phyloP scores from a whole-genome alignment of 345 rosid species.

The Aquilaria yunnanensis region DNA sequence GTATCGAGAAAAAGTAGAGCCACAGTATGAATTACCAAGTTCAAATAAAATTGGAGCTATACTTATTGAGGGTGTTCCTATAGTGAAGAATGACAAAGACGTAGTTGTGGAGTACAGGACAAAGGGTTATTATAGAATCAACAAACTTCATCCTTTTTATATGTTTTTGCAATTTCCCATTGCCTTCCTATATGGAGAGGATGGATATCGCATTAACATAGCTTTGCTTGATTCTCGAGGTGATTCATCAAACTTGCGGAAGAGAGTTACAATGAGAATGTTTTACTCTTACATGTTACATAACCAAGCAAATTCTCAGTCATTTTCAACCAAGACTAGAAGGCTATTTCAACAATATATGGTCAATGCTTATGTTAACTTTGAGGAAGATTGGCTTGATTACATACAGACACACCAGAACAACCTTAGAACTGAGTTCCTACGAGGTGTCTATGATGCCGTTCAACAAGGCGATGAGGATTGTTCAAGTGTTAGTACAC shows the following conservation, averaged over 20 bases:
- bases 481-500: not conserved
- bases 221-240: not conserved
- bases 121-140: not conserved
- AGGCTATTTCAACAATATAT: not conserved
- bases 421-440: not conserved
- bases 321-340: not conserved
- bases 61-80: not conserved
- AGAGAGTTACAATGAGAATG: not conserved
- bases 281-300: not conserved
- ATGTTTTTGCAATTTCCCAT: not conserved
- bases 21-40: not conserved
- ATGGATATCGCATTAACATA: not conserved
- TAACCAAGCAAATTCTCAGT: not conserved
- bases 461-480: not conserved
- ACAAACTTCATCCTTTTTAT: not conserved
- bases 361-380: not conserved
- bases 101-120: not conserved
- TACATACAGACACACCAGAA: not conserved
- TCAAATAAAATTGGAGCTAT: not conserved
- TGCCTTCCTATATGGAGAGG: not conserved
- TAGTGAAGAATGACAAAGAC: not conserved
- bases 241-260: not conserved
- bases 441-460: not conserved
- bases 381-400: not conserved
- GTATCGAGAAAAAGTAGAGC: not conserved